Evolutionary conservation across 768 basidiomycete genomes (phyloP), one percentile per base, ranked within the genome.

Genomic region (Boletus fagicola): DNA sequence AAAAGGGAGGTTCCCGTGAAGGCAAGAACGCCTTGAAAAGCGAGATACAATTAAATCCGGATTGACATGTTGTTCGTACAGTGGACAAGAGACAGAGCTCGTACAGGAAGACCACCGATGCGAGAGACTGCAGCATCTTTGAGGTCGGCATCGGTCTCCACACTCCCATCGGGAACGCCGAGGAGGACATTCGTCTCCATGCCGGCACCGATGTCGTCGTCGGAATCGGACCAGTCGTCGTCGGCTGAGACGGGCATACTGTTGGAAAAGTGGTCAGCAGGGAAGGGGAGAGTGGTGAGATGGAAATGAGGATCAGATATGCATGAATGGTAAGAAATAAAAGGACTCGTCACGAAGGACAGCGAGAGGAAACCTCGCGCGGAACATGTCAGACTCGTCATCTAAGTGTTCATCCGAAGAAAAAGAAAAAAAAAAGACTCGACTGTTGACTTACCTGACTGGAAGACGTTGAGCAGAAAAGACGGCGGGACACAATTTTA

Each of bases 91-190:
- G 73, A 74, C 71, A 61, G 30, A 46, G 61, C 71, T 82, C 90
- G 84, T 87, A 94, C 92, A 80, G 92, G 92, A 76, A 80, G 81
- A 69, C 92, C 92, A 69, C 92, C 92, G 59, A 94, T 87, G 73
- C 92, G 88, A 72, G 92, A 94, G 62, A 94, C 90, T 56, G 88
- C 85, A 43, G 84, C 88, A 74, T 94, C 92, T 63, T 69, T 71
- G 63, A 88, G 69, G 70, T 93, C 90, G 42, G 75, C 62, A 51
- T 77, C 66, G 56, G 75, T 74, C 56, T 84, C 79, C 56, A 94
- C 76, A 47, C 72, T 63, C 53, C 91, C 92, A 67, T 94, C 92
- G 22, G 92, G 90, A 30, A 94, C 73, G 64, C 92, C 92, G 52
- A 94, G 76, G 49, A 90, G 74, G 51, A 94, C 88, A 43, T 84